Conservation (phyloP, 306 rosid genomes). For the Spatholobus suberectus region DNA sequence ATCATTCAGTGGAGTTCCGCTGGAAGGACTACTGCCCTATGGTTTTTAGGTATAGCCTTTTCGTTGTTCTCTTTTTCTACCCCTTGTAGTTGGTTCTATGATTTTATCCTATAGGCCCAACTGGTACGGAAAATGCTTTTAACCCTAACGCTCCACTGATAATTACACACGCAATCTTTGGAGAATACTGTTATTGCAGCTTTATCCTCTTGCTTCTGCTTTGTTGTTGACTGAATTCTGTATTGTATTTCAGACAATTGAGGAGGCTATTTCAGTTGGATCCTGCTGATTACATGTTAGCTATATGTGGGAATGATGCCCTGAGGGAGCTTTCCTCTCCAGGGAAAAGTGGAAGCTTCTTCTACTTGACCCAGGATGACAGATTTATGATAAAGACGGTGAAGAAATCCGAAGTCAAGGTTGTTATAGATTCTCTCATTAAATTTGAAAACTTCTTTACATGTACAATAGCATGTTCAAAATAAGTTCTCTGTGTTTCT, state of each 20-base stretch:
- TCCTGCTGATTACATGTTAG: slow-evolving; percentile 96
- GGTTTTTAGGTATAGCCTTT: slow-evolving; percentile 80
- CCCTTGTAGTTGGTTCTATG: background rate
- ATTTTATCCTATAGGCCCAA: background rate
- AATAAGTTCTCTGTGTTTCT: slow-evolving; percentile 16
- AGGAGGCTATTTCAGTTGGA: slow-evolving; percentile 88
- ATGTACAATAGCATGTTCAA: background rate
- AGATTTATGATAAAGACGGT: slow-evolving; percentile 96
- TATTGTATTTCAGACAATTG: slow-evolving; percentile 65
- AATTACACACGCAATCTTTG: background rate
- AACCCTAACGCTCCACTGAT: background rate
- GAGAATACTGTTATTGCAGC: background rate
- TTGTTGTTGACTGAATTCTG: slow-evolving; percentile 2
- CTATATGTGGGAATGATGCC: slow-evolving; percentile 89
- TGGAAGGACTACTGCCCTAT: slow-evolving; percentile 99
- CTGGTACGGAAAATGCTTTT: background rate
- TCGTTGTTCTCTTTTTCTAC: too few relatives aligned
- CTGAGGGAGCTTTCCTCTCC: slow-evolving; percentile 98
- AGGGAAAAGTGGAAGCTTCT: slow-evolving; percentile 93
- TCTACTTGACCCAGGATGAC: slow-evolving; percentile 95
- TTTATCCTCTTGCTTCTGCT: slow-evolving; percentile 1
- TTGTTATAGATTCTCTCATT: slow-evolving; percentile 34
- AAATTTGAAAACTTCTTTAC: background rate
- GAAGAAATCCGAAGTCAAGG: slow-evolving; percentile 98
- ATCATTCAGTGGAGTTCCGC: slow-evolving; percentile 83